Evolutionary conservation across 331 rosid genomes (phyloP), one percentile per base, ranked within the genome.

Genomic region (Dryas integrifolia): DNA sequence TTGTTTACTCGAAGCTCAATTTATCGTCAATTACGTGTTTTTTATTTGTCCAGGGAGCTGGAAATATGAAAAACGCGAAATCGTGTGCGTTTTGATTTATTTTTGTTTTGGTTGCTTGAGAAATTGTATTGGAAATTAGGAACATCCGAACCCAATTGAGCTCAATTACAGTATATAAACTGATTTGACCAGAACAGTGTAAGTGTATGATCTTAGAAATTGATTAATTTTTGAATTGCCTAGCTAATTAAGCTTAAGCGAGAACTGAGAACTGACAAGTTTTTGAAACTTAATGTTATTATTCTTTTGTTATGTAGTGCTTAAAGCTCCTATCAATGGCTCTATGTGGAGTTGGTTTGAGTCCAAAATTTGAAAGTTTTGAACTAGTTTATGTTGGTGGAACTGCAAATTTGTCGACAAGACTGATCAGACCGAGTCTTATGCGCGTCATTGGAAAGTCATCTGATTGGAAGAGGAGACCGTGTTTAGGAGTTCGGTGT

Each of bases 311-410:
- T 48, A 24, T 18, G 52, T 30, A 58, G 76, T 44, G 57, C 18
- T 73, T 80, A 79, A 76, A 65, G 84, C 80, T 77, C 45, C 76
- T 71, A 76, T 77, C 84, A 64, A 94, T 94, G 98, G 96, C 86
- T 63, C 81, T 84, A 18, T 71, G 77, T 30, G 82, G 88, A 78
- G 67, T 82, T 79, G 90, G 87, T 69, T 73, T 76, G 50, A 79
- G 67, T 72, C 85, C 92, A 44, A 62, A 84, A 76, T 53, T 69
- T 58, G 90, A 92, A 55, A 66, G 80, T 67, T 72, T 41, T 76
- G 75, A 79, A 74, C 80, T 76, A 66, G 82, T 77, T 75, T 72
- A 59, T 86, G 83, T 80, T 9, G 78, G 83, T 70, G 70, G 73
- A 52, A 89, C 77, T 82, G 70, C 72, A 52, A 89, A 78, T 82